Percentiles rank a stretch among this genome's conserved stretches.
These are phyloP conservation scores for Linum tenue DNA, from an alignment of 345 rosid genomes.

Conservation along the genomic window DNA sequence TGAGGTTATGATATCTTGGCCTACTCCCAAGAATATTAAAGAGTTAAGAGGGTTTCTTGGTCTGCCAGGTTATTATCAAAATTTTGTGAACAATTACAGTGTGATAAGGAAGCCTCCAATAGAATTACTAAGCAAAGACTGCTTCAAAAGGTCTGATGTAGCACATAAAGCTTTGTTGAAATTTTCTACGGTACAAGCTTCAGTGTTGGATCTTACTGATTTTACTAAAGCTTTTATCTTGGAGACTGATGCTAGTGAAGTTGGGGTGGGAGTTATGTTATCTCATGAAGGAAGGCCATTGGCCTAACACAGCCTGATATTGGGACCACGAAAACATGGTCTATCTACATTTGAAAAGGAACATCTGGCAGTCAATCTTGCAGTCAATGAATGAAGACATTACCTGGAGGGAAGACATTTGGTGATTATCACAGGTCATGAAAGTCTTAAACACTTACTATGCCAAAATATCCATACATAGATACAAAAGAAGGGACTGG, in stretches of 20 bases:
- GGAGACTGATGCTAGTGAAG: not conserved
- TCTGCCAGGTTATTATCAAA: not conserved
- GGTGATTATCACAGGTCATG: not conserved
- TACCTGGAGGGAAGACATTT: not conserved
- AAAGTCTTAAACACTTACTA: not conserved
- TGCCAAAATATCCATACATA: not conserved
- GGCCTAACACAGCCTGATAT: not conserved
- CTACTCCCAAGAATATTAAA: not conserved
- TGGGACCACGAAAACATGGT: not conserved
- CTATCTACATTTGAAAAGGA: not conserved
- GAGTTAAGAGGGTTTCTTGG: not conserved
- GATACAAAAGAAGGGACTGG: not conserved
- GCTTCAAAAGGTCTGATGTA: not conserved
- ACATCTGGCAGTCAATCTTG: not conserved
- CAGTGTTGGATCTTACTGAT: not conserved
- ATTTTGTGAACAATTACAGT: not conserved
- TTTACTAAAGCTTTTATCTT: not conserved
- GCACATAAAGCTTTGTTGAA: not conserved
- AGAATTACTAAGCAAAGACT: not conserved
- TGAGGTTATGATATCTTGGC: not conserved
- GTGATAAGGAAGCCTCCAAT: not conserved
- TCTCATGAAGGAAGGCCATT: not conserved
- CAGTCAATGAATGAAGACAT: not conserved
- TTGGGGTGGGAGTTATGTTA: not conserved
- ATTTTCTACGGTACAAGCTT: not conserved